Conservation (phyloP, 192 early-diverging fungal genomes). For the Rhizoclosmatium globosum region DNA sequence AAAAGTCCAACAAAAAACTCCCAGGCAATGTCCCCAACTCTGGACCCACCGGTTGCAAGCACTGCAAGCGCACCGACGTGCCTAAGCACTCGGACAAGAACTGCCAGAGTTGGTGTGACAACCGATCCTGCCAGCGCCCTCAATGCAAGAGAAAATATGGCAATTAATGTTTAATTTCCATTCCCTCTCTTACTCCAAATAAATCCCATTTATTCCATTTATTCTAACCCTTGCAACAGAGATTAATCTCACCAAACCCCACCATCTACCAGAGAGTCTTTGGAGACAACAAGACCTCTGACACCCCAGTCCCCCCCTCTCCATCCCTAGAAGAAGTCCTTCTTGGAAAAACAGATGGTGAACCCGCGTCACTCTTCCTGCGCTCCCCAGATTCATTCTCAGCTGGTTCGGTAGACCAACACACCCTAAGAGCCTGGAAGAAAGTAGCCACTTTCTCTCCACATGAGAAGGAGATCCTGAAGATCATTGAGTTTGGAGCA, state of each 20-base stretch:
- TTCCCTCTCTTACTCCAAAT: neutral
- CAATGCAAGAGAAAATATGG: neutral
- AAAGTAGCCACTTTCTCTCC: neutral
- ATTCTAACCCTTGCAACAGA: neutral
- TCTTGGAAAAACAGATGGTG: neutral
- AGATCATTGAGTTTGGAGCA: neutral
- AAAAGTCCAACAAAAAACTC: neutral
- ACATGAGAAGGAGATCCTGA: neutral
- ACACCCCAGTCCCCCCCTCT: neutral
- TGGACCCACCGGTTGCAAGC: neutral
- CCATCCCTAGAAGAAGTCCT: neutral
- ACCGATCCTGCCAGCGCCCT: neutral
- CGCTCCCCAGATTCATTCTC: neutral
- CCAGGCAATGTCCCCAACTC: neutral
- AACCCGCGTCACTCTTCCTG: neutral
- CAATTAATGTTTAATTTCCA: neutral
- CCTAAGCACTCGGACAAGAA: neutral
- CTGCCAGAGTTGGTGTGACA: neutral
- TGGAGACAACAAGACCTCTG: neutral
- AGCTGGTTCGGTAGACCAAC: neutral
- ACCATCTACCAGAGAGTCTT: conserved; percentile 3
- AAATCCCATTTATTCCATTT: neutral
- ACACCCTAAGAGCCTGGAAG: neutral
- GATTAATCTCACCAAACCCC: neutral
- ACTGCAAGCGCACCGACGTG: neutral